These are phyloP conservation scores for Aspergillus sp. DNA, from an alignment of 2,329 filamentous ascomycete genomes.

Conservation along the genomic window DNA sequence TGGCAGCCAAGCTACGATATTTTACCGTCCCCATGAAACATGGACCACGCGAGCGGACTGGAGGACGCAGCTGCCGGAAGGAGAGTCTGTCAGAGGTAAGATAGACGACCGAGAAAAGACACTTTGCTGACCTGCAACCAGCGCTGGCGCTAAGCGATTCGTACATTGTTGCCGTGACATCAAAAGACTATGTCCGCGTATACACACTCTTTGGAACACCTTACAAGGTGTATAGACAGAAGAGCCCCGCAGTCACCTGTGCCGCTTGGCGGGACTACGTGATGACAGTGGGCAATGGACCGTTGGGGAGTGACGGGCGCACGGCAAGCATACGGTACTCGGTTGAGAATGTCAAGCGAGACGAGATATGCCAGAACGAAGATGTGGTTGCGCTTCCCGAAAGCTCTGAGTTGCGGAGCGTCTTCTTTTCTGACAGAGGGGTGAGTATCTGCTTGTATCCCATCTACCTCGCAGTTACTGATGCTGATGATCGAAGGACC, in stretches of 20 bases:
- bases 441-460: slow-evolving; percentile 39
- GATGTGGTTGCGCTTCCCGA: slow-evolving; percentile 79
- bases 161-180: slow-evolving; percentile 82
- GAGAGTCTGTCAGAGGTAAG: slow-evolving; percentile 63
- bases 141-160: slow-evolving; percentile 87
- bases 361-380: slow-evolving; percentile 89
- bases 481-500: slow-evolving; percentile 50
- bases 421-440: slow-evolving; percentile 90
- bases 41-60: slow-evolving; percentile 90
- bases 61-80: slow-evolving; percentile 75
- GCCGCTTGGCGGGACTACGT: slow-evolving; percentile 93
- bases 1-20: slow-evolving; percentile 67
- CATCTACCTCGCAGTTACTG: neutral
- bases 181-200: slow-evolving; percentile 77
- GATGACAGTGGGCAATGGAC: slow-evolving; percentile 89
- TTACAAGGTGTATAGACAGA: slow-evolving; percentile 80
- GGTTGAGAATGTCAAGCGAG: slow-evolving; percentile 87
- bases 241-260: slow-evolving; percentile 87
- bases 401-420: slow-evolving; percentile 62
- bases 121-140: slow-evolving; percentile 4
- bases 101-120: neutral
- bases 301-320: slow-evolving; percentile 66
- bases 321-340: slow-evolving; percentile 70
- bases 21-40: slow-evolving; percentile 92
- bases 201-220: slow-evolving; percentile 91